Base-by-base conservation (phyloP, 768 basidiomycete genomes). In the Suillus occidentalis region DNA sequence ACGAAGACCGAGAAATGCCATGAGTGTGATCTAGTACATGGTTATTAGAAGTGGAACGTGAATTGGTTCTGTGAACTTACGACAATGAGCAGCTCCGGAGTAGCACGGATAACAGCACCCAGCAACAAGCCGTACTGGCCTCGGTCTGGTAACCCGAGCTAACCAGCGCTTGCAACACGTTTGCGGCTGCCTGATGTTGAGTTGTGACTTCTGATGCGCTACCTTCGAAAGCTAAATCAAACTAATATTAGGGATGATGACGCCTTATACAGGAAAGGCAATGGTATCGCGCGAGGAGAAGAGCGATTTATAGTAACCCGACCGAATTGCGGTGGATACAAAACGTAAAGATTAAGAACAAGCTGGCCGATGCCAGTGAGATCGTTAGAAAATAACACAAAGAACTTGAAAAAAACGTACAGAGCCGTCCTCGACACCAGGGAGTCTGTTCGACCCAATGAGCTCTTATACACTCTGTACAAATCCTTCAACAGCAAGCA, bases 221-320 rank as follows among this genome's bases (percentile, higher is more conserved):
- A 7, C 77, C 78, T 49, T 75, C 77, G 70, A 85, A 79, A 16
- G 95, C 84, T 34, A 97, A 81, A 71, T 97, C 95, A 49, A 93
- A 83, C 28, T 94, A 89, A 97, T 92, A 71, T 97, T 98, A n/a
- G 97, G 95, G 34, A 99, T 83, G 31, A 98, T 90, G 64, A 99
- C 94, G 61, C 92, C 91, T 75, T 95, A 89, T 6, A 94, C 87
- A 63, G 99, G 87, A 3, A 87, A 85, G 14, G 87, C 86, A 63
- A 98, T 89, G 1, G 90, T 95, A 2, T 91, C 89, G n/a, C 82
- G 82, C 2, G 90, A 81, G 58, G 92, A 91, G 74, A 98, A 95
- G 14, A 98, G 83, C 1, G 82, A 70, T 70, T 87, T 87, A 79
- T 96, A 94, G 71, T 89, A 85, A 1, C 93, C 93, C 31, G 90